Conservation (phyloP, 805 yeast species). For the Cyberlindnera bimundalis region DNA sequence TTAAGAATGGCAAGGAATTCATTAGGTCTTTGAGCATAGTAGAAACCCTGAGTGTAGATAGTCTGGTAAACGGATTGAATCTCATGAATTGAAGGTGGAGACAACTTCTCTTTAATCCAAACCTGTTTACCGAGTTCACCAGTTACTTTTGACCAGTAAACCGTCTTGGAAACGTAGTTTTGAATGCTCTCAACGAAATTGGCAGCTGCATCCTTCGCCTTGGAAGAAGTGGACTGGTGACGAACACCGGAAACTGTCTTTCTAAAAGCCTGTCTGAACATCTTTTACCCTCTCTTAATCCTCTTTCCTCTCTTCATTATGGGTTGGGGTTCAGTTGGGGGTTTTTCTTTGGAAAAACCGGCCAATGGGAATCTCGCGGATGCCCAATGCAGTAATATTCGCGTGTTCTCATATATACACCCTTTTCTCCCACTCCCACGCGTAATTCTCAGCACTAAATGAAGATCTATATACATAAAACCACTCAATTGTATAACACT, state of each 20-base stretch:
- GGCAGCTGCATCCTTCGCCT: conserved; percentile 36
- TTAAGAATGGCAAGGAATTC: conserved; percentile 46
- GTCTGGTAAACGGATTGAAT: conserved; percentile 70
- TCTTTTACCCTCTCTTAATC: too few species aligned
- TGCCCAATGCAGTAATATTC: conserved; percentile 4
- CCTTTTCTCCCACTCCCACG: background rate
- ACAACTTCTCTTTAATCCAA: conserved; percentile 87
- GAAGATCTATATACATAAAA: background rate
- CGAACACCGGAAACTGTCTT: conserved; percentile 32
- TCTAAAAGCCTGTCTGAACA: conserved; percentile 26
- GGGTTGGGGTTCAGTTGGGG: too few species aligned
- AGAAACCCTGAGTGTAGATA: conserved; percentile 43
- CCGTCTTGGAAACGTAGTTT: conserved; percentile 46
- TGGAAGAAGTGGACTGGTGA: conserved; percentile 26
- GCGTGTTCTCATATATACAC: conserved; percentile 6
- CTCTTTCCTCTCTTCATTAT: background rate
- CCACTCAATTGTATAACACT: too few species aligned
- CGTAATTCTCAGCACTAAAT: conserved; percentile 1
- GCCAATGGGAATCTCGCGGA: conserved; percentile 1
- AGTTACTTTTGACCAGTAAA: conserved; percentile 73
- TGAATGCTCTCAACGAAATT: conserved; percentile 35
- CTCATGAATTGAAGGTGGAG: conserved; percentile 81
- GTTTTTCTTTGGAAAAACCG: background rate
- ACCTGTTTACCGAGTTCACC: conserved; percentile 55
- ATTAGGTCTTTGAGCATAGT: conserved; percentile 56